Conservation (phyloP, 495 filamentous ascomycete genomes). For the Penicillium alfredii region DNA sequence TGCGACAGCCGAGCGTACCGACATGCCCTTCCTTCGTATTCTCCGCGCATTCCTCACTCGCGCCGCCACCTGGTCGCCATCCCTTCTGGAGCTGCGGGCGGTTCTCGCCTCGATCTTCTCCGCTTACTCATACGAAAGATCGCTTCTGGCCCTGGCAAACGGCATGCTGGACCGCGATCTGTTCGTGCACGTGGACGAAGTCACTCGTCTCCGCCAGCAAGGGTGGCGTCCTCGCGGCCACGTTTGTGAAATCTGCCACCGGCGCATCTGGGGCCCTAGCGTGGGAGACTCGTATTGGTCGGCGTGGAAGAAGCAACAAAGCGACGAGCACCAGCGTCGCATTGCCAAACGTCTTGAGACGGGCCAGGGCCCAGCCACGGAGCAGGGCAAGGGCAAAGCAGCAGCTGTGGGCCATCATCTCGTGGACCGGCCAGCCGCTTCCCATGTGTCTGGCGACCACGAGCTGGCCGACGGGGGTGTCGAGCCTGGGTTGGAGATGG, state of each 20-base stretch:
- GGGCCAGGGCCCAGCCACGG: slow-evolving; percentile 22
- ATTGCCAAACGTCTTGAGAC: slow-evolving; percentile 26
- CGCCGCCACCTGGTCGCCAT: slow-evolving; percentile 74
- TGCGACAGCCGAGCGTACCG: slow-evolving; percentile 39
- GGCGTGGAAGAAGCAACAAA: slow-evolving; percentile 66
- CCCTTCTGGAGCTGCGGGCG: slow-evolving; percentile 75
- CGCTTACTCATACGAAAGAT: slow-evolving; percentile 89
- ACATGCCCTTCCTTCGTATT: slow-evolving; percentile 80
- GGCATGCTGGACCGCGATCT: slow-evolving; percentile 82
- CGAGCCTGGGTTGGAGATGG: background rate
- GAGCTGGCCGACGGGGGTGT: slow-evolving; percentile 13
- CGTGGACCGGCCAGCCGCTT: too few relatives aligned
- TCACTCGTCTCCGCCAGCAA: slow-evolving; percentile 66
- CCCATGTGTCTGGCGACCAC: too few relatives aligned
- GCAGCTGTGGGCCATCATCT: too few relatives aligned
- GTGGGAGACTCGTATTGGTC: slow-evolving; percentile 72
- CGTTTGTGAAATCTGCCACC: slow-evolving; percentile 79
- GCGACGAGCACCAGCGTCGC: slow-evolving; percentile 33
- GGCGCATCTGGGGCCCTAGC: slow-evolving; percentile 83
- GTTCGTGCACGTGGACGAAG: slow-evolving; percentile 75
- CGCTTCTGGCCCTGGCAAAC: slow-evolving; percentile 77
- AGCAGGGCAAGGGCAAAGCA: slow-evolving; percentile 41
- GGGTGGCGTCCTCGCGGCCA: slow-evolving; percentile 86
- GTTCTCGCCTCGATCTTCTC: slow-evolving; percentile 87
- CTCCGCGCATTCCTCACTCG: slow-evolving; percentile 85